A percentile compares a stretch with the other conserved stretches of the same genome.
These are phyloP conservation scores for Henningerozyma blattae DNA, from an alignment of 805 yeast genomes.

Conservation along the genomic window DNA sequence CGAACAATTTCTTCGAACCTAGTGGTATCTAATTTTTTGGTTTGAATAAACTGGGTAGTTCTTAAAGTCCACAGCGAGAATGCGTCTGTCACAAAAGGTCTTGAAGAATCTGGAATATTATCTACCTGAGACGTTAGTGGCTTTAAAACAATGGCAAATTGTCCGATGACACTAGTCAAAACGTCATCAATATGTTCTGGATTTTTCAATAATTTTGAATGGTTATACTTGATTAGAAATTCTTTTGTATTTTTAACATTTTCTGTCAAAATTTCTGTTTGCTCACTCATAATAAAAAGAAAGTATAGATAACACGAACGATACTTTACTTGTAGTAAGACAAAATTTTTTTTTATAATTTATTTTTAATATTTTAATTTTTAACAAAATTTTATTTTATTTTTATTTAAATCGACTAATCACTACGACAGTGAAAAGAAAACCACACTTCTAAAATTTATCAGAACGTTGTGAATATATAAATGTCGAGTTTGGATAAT, in stretches of 20 bases:
- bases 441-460: too few species aligned
- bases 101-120: conserved; percentile 5
- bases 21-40: conserved; percentile 9
- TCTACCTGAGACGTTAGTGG: conserved; percentile 3
- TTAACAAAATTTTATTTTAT: too few species aligned
- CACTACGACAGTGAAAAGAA: too few species aligned
- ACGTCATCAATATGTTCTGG: conserved; percentile 1
- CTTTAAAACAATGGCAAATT: conserved; percentile 2
- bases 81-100: conserved; percentile 42
- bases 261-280: too few species aligned
- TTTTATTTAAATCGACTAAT: too few species aligned
- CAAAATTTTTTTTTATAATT: too few species aligned
- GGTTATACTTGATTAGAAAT: conserved; percentile 6
- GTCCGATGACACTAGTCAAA: conserved; percentile 1
- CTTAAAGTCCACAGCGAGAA: conserved; percentile 56
- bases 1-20: conserved; percentile 4
- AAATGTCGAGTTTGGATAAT: too few species aligned
- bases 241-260: conserved; percentile 1
- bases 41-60: conserved; percentile 29
- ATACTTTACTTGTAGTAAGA: too few species aligned
- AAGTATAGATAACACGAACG: too few species aligned
- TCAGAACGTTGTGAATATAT: too few species aligned
- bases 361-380: too few species aligned
- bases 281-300: too few species aligned
- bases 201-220: conserved; percentile 5